Base-by-base conservation (phyloP, 73 alveolate species). In the Stentor coeruleus region DNA sequence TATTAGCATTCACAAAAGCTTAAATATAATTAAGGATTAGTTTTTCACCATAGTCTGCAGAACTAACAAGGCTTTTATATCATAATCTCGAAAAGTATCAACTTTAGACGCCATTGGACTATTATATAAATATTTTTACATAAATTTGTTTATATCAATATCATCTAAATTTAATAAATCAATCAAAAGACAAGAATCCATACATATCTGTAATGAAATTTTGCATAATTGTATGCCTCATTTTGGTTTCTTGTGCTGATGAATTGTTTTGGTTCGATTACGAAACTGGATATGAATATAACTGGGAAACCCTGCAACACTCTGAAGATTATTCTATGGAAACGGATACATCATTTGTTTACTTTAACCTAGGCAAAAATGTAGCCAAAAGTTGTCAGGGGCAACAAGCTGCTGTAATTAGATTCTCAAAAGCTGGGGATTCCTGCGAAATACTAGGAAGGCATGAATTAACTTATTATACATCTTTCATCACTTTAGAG, bases 331-430 rank as follows among this genome's bases (percentile, higher is more conserved):
- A 49, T 20, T 49, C 66, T 20, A 6, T 49, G 20, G 66, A 66
- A 11, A 66, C 79, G 0, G 79, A 66, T 26, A 31, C n/a, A 28
- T 20, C n/a, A 20, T 20, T 20, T 28, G 33, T 66, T 40, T 33
- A 28, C n/a, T 66, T 20, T 2, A 66, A 66, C 79, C 33, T 66
- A 14, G 79, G 79, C n/a, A 20, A 20, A 66, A 31, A 66, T 40
- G 37, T 66, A 33, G 79, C n/a, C 14, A 1, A 20, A 0, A 0
- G 49, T 33, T 66, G 79, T 31, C n/a, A 66, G n/a, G 79, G 79
- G 14, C n/a, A 66, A 66, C n/a, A 66, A 66, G 79, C 40, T 11
- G n/a, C 79, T 28, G 79, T 40, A 66, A 26, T 66, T 1, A 20
- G 42, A 20, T 20, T 20, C 11, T 66, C 79, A 66, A 20, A 20